These are phyloP conservation scores for Pseudopediastrum boryanum DNA, from an alignment of 139 green algal species.

Conservation along the genomic window DNA sequence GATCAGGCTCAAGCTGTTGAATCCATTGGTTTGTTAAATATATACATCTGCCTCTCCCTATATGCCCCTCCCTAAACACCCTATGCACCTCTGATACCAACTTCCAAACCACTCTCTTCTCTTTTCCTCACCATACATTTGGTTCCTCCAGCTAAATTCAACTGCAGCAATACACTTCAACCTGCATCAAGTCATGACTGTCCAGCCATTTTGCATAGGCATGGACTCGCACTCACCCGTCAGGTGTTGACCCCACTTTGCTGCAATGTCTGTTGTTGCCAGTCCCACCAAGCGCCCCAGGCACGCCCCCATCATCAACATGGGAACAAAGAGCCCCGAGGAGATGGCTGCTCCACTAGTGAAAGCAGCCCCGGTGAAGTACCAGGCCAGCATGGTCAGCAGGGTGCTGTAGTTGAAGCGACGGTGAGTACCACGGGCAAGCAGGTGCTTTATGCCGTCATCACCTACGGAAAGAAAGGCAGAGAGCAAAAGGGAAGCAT, in stretches of 20 bases:
- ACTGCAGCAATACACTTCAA: too few relatives aligned
- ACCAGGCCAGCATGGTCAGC: slow-evolving; percentile 69
- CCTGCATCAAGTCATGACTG: too few relatives aligned
- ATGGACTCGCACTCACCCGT: slow-evolving; percentile 32
- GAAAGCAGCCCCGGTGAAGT: slow-evolving; percentile 51
- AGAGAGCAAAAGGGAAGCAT: background rate
- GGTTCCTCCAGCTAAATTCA: too few relatives aligned
- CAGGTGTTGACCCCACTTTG: slow-evolving; percentile 32
- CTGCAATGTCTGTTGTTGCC: slow-evolving; percentile 54
- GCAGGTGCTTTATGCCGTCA: slow-evolving; percentile 84
- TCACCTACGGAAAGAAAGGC: slow-evolving; percentile 61
- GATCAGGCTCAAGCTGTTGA: too few relatives aligned
- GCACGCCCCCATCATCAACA: slow-evolving; percentile 83
- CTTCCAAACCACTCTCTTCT: too few relatives aligned
- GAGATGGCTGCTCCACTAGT: slow-evolving; percentile 71
- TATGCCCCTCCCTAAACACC: too few relatives aligned
- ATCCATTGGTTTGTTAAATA: too few relatives aligned
- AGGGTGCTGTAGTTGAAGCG: slow-evolving; percentile 84
- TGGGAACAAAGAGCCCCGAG: slow-evolving; percentile 89
- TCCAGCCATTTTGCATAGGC: too few relatives aligned
- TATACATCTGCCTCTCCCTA: too few relatives aligned
- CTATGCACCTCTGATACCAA: too few relatives aligned
- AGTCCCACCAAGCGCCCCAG: slow-evolving; percentile 65
- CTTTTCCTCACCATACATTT: too few relatives aligned
- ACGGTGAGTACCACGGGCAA: slow-evolving; percentile 79